phyloP scores from a whole-genome alignment of 768 basidiomycete species.

The Lyophyllum atratum region DNA sequence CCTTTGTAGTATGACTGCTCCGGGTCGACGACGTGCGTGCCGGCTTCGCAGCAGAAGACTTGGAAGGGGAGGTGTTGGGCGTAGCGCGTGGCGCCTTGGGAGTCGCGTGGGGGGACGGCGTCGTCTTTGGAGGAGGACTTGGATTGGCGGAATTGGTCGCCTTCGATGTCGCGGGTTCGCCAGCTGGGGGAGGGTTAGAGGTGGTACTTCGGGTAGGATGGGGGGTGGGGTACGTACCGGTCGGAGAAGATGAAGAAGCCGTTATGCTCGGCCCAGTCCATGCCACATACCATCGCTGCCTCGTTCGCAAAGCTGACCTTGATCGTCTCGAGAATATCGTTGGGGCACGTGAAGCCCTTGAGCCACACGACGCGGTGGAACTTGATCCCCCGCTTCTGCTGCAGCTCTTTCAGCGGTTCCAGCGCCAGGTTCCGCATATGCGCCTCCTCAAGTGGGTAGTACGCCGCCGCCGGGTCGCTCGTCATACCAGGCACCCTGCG shows the following conservation, averaged over 20 bases:
- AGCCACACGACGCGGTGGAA: constrained; percentile 96
- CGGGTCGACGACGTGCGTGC: constrained; percentile 96
- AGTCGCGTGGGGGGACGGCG: constrained; percentile 91
- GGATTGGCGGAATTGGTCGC: constrained; percentile 97
- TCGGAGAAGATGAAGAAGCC: constrained; percentile 99
- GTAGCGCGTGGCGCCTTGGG: constrained; percentile 78
- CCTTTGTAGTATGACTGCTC: constrained; percentile 94
- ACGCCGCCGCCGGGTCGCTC: constrained; percentile 79
- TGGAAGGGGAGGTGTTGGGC: constrained; percentile 95
- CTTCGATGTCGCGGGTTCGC: constrained; percentile 97
- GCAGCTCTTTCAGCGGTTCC: constrained; percentile 86
- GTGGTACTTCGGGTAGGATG: neutral
- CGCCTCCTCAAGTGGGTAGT: constrained; percentile 96
- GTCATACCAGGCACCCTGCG: constrained; percentile 94
- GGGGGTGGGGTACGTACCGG: constrained; percentile 58
- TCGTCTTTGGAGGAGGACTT: constrained; percentile 90
- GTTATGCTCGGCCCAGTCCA: constrained; percentile 99
- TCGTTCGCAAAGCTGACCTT: constrained; percentile 88
- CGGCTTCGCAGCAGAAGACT: constrained; percentile 98
- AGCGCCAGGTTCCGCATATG: constrained; percentile 91
- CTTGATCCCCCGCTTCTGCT: constrained; percentile 70
- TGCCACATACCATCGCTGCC: constrained; percentile 99
- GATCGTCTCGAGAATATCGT: constrained; percentile 95
- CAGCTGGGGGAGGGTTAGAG: constrained; percentile 52
- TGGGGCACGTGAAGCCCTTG: constrained; percentile 98